Evolutionary conservation across 352 stramenopile species (phyloP), one percentile per base, ranked within the genome.

Genomic region (Phytophthora aleatoria): DNA sequence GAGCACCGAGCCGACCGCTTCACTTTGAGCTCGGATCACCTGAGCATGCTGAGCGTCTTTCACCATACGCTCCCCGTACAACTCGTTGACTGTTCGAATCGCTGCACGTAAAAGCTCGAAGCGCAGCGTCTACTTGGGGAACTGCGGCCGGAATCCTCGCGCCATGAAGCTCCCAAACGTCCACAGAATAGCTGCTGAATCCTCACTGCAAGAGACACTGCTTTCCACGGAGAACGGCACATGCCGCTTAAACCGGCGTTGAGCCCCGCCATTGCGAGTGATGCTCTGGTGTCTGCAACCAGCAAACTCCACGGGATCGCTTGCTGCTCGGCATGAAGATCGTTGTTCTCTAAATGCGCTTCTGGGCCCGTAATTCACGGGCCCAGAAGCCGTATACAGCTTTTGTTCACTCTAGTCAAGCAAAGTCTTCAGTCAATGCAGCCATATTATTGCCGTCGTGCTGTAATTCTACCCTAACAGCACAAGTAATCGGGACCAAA

Each of bases 91-190:
- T 2, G 44, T 61, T 26, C 39, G 49, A 27, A 76, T 45, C 10
- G 68, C 26, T 7, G 60, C 66, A 24, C 59, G 59, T 27, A 73
- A 55, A 39, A 73, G 16, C 57, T 83, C 78, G 38, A 76, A 87
- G 11, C 41, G 31, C 24, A 87, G 56, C 33, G 75, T 85, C 78
- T 73, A 85, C 50, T 77, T 67, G 8, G 60, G 50, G 41, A 79
- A 83, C 13, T 61, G 39, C 3, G 76, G 71, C 8, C 35, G 50
- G 38, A 61, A 75, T 10, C 71, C 71, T 28, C 78, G 65, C 5
- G 15, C 38, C 3, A 69, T 42, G 45, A 70, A 76, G 35, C 27
- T 10, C 36, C 26, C 51, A n/a, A 66, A 15, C 4, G 67, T 71
- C 45, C 31, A 43, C 7, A 27, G 36, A 28, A 69, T 6, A 15